Evolutionary conservation across 345 rosid genomes (phyloP).

Genomic region (Raphanus raphanistrum): DNA sequence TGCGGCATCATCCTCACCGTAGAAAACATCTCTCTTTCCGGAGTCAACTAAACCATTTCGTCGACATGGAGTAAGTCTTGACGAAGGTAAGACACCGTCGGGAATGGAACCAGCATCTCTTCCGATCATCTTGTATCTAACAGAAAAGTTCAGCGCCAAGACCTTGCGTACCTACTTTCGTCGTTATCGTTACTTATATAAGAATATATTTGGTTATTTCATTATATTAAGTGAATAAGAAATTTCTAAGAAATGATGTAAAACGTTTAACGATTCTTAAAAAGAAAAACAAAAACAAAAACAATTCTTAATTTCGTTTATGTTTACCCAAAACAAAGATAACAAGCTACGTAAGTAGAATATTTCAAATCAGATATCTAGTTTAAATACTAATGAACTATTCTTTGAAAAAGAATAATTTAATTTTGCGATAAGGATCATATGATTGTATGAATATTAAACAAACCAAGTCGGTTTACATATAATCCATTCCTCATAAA

Average conservation of each 20-base stretch:
- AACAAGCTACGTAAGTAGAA: neutral
- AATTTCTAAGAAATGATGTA: neutral
- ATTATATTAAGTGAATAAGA: neutral
- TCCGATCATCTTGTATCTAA: slow-evolving; percentile 22
- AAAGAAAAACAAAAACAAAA: too few species aligned
- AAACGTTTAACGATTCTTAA: slow-evolving; percentile 11
- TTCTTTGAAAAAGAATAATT: neutral
- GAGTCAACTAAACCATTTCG: slow-evolving; percentile 8
- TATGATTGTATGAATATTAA: neutral
- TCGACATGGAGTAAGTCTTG: slow-evolving; percentile 1
- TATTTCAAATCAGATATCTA: neutral
- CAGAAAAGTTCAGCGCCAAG: neutral
- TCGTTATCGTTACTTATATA: slow-evolving; percentile 27
- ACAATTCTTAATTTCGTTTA: too few species aligned
- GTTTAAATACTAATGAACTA: neutral
- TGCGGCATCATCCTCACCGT: slow-evolving; percentile 27
- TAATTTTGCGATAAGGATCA: neutral
- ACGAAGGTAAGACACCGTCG: neutral
- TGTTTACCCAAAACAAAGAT: too few species aligned
- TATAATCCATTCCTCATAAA: slow-evolving; percentile 5
- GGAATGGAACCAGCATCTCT: neutral
- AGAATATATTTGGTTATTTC: neutral
- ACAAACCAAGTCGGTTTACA: slow-evolving; percentile 22
- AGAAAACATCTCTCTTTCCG: slow-evolving; percentile 10
- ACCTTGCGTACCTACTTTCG: slow-evolving; percentile 15